These are phyloP conservation scores for Apiospora saccharicola DNA, from an alignment of 2,329 filamentous ascomycete genomes.

Conservation along the genomic window DNA sequence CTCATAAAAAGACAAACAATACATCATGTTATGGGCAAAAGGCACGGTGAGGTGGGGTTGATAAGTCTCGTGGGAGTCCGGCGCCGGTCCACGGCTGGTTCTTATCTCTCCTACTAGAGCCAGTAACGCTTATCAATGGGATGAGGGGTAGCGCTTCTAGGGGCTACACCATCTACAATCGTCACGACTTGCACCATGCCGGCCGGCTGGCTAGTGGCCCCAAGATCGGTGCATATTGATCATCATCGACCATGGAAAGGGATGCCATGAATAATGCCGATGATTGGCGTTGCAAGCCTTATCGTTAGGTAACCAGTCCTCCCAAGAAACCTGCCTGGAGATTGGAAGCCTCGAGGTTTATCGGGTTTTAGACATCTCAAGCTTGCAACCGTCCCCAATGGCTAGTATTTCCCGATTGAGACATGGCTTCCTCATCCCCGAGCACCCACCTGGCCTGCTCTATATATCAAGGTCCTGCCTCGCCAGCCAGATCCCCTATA, in stretches of 20 bases:
- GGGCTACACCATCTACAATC: neutral
- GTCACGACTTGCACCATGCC: neutral
- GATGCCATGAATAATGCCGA: conserved; percentile 13
- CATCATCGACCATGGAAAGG: neutral
- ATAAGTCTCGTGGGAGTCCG: conserved; percentile 1
- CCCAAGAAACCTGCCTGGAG: neutral
- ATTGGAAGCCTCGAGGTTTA: conserved; percentile 3
- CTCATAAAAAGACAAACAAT: neutral
- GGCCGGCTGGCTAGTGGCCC: neutral
- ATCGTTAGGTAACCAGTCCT: neutral
- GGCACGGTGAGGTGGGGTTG: conserved; percentile 7
- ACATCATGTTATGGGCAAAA: neutral
- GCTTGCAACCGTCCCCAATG: conserved; percentile 15
- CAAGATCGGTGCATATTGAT: neutral
- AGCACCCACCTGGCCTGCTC: neutral
- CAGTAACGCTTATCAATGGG: conserved; percentile 9
- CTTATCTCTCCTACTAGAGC: conserved; percentile 7
- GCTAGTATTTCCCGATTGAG: conserved; percentile 26
- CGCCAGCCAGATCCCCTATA: neutral
- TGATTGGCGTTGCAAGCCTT: conserved; percentile 17
- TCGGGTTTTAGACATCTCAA: conserved; percentile 13
- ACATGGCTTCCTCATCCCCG: conserved; percentile 17
- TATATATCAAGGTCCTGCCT: conserved; percentile 22
- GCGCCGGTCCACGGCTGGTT: conserved; percentile 15
- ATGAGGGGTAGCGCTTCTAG: conserved; percentile 1